A percentile compares a stretch with the other conserved stretches of the same genome.
Evolutionary conservation across 139 green algal species (phyloP).

Genomic region (Chlamydomonas schloesseri): DNA sequence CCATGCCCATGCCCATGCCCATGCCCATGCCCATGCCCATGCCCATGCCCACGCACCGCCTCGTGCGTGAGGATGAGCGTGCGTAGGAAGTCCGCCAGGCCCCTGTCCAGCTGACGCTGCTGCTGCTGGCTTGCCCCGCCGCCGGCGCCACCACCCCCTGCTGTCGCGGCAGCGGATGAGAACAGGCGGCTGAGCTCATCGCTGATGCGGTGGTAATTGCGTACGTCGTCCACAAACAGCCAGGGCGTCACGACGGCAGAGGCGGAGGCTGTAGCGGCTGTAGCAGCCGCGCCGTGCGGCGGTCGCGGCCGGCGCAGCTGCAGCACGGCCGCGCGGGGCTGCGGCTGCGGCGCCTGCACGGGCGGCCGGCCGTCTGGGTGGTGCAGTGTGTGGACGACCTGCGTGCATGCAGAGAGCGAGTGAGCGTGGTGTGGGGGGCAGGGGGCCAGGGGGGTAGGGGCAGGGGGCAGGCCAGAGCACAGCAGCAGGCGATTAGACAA

Average conservation of each 20-base stretch:
- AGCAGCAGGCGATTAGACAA: too few species aligned
- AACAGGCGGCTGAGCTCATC: conserved; percentile 3
- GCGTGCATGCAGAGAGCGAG: too few species aligned
- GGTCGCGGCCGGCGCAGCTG: neutral
- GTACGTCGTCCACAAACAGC: conserved; percentile 6
- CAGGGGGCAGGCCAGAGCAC: too few species aligned
- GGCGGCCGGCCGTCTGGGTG: neutral
- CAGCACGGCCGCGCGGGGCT: conserved; percentile 8
- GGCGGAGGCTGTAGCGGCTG: neutral
- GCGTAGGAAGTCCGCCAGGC: neutral
- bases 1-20: too few species aligned
- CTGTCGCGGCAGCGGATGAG: neutral
- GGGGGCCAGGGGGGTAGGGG: neutral
- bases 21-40: too few species aligned
- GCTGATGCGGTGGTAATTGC: neutral
- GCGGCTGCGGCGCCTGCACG: neutral
- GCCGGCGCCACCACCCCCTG: neutral
- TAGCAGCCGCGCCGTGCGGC: neutral
- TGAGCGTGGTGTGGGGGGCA: too few species aligned
- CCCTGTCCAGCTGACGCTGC: neutral
- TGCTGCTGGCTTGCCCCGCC: too few species aligned
- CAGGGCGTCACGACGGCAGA: neutral
- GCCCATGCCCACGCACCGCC: neutral
- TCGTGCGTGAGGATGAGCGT: conserved; percentile 5
- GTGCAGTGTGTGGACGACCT: neutral